A percentile compares a stretch with the other conserved stretches of the same genome.
phyloP scores from a whole-genome alignment of 2,329 filamentous ascomycete species.

The Dothistroma pini region DNA sequence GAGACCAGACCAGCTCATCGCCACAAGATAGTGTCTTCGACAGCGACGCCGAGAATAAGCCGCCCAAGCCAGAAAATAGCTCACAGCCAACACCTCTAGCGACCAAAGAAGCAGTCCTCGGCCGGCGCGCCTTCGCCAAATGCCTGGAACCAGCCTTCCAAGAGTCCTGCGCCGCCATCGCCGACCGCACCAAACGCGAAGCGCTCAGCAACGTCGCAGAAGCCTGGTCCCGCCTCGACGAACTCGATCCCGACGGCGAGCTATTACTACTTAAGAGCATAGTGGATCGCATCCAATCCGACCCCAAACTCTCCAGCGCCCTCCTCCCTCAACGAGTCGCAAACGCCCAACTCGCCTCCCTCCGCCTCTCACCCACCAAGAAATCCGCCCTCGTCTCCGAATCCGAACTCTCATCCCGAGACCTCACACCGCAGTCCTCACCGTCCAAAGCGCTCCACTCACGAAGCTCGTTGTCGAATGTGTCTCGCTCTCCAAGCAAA shows the following conservation, averaged over 20 bases:
- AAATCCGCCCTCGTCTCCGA: slow-evolving; percentile 21
- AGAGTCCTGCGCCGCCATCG: slow-evolving; percentile 80
- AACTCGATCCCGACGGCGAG: slow-evolving; percentile 83
- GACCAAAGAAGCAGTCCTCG: slow-evolving; percentile 76
- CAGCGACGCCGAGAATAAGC: slow-evolving; percentile 61
- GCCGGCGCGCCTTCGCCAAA: slow-evolving; percentile 75
- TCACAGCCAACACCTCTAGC: slow-evolving; percentile 30
- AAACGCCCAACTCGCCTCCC: slow-evolving; percentile 35
- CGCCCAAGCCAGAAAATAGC: slow-evolving; percentile 41
- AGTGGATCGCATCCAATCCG: slow-evolving; percentile 67
- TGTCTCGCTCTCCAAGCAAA: slow-evolving; percentile 26
- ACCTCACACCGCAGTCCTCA: slow-evolving; percentile 28
- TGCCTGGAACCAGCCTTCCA: slow-evolving; percentile 78
- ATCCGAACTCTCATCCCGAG: slow-evolving; percentile 19
- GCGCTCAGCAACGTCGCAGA: slow-evolving; percentile 79
- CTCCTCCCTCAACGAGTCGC: slow-evolving; percentile 39
- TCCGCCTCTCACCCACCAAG: slow-evolving; percentile 30
- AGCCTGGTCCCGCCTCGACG: slow-evolving; percentile 79
- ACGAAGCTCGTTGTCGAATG: slow-evolving; percentile 6
- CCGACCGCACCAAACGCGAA: slow-evolving; percentile 63
- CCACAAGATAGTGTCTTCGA: slow-evolving; percentile 34
- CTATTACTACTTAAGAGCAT: slow-evolving; percentile 79
- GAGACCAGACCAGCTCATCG: slow-evolving; percentile 20
- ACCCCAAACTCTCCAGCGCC: slow-evolving; percentile 58
- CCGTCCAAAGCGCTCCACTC: slow-evolving; percentile 24